Conservation (phyloP, 352 stramenopile genomes). For the Globisporangium carolinianum region DNA sequence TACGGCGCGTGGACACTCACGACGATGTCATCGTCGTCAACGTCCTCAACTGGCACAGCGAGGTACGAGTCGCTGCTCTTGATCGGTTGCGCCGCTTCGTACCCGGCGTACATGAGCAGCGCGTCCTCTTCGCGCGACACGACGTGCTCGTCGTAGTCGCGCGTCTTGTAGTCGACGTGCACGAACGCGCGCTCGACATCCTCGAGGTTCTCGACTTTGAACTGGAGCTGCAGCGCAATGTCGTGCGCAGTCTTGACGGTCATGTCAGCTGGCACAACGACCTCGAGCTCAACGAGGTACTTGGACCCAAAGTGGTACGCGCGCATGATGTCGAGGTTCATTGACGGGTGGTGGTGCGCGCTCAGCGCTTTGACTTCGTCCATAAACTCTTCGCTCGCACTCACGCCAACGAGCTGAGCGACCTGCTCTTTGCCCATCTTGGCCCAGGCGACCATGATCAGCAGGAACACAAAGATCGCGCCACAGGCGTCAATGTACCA, state of each 20-base stretch:
- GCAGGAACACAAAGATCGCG: constrained; percentile 90
- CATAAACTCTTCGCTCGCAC: constrained; percentile 83
- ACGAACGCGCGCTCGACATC: constrained; percentile 94
- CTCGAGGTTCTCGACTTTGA: constrained; percentile 88
- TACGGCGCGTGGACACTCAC: constrained; percentile 3
- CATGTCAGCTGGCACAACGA: constrained; percentile 88
- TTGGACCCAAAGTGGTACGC: constrained; percentile 93
- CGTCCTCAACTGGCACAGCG: constrained; percentile 8
- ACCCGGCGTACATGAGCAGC: constrained; percentile 36
- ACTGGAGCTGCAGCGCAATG: constrained; percentile 92
- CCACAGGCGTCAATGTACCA: constrained; percentile 91
- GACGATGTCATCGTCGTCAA: constrained; percentile 1
- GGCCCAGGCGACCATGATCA: constrained; percentile 91
- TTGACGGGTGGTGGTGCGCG: constrained; percentile 49
- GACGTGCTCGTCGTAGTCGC: constrained; percentile 69
- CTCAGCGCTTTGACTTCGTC: constrained; percentile 81
- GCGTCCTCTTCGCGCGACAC: constrained; percentile 47
- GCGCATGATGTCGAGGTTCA: constrained; percentile 86
- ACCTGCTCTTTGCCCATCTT: constrained; percentile 91
- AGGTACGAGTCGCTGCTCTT: constrained; percentile 14
- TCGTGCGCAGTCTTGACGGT: constrained; percentile 90
- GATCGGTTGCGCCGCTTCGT: constrained; percentile 10
- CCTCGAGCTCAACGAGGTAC: constrained; percentile 93
- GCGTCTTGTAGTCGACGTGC: constrained; percentile 91
- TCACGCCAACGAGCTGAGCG: constrained; percentile 64